phyloP scores from a whole-genome alignment of 371 early-diverging fungal species.

The Mucor irregularis region DNA sequence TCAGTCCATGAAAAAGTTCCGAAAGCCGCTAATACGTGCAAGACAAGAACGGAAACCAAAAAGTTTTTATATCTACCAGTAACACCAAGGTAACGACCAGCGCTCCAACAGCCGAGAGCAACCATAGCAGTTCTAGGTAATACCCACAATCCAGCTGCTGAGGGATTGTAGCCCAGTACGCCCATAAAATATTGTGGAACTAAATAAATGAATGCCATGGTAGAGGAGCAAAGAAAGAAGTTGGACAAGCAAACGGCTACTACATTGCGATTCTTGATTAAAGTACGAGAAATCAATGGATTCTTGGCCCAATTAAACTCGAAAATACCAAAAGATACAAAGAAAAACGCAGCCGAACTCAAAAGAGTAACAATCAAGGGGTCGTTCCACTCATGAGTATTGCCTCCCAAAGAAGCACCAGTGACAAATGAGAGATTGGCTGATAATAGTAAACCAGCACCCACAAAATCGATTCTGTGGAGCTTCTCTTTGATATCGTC shows the following conservation, averaged over 20 bases:
- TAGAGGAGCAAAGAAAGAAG: constrained; percentile 37
- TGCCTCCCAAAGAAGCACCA: constrained; percentile 63
- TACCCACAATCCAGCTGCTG: constrained; percentile 42
- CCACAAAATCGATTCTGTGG: constrained; percentile 60
- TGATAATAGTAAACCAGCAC: constrained; percentile 49
- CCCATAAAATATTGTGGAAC: constrained; percentile 48
- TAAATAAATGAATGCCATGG: constrained; percentile 30
- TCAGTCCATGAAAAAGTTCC: constrained; percentile 12
- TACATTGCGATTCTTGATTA: constrained; percentile 38
- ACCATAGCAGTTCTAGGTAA: constrained; percentile 35
- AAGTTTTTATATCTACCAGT: constrained; percentile 34
- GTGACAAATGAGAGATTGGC: constrained; percentile 57
- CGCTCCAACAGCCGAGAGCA: constrained; percentile 34
- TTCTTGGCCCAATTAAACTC: constrained; percentile 62
- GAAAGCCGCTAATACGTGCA: constrained; percentile 10
- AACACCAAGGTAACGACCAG: constrained; percentile 29
- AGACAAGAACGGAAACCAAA: constrained; percentile 12
- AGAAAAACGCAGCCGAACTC: constrained; percentile 38
- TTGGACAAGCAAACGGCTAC: constrained; percentile 31
- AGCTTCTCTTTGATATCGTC: constrained; percentile 25
- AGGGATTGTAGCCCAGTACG: constrained; percentile 38
- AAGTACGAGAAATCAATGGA: constrained; percentile 57
- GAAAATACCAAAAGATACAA: constrained; percentile 47
- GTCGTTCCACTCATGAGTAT: constrained; percentile 60
- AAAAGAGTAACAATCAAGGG: constrained; percentile 55